Evolutionary conservation across 2,329 filamentous ascomycete species (phyloP), one percentile per base, ranked within the genome.

Genomic region (Ambrosiella beaveri): DNA sequence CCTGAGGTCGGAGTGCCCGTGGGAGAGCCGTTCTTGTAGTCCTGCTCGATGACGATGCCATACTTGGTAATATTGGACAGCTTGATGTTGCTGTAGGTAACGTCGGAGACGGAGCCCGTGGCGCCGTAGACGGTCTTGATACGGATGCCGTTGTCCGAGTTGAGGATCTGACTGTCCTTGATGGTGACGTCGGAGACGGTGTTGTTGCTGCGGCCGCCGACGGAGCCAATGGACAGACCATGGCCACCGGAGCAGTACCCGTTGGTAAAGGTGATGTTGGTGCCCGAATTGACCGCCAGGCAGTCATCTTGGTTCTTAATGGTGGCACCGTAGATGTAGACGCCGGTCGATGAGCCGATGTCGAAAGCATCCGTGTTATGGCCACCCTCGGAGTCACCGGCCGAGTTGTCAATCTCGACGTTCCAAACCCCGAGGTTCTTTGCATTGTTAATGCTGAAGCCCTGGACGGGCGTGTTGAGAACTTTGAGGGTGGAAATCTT

Each of bases 261-360:
- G 47, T 66, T 68, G 19, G 66, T 71, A 65, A 76, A 75, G 55
- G 68, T 71, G 61, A 77, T 75, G 63, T 74, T 68, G 36, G 67
- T 71, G 1, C 74, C 75, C 1, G 75, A 78, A 69, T 80, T 82
- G 61, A 78, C 65, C 35, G 79, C 78, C 7, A 82, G 70, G 63
- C 79, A 82, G 64, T 82, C 79, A 60, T 82, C 79, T 68, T 82
- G 79, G 70, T 81, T 82, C 65, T 77, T 73, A 57, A 82, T 71
- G 39, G 69, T 71, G 45, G 76, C 75, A 41, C 73, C 74, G 15
- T 69, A 70, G 61, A 82, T 80, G 59, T 69, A 72, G 27, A 81
- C 70, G 45, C 71, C 71, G 19, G 65, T 70, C 40, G 73, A 77
- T 40, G 66, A 69, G 54, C 75, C 74, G 54, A 82, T 72, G 59